These are phyloP conservation scores for Fusarium palustre DNA, from an alignment of 2,329 filamentous ascomycete species.

Conservation along the genomic window DNA sequence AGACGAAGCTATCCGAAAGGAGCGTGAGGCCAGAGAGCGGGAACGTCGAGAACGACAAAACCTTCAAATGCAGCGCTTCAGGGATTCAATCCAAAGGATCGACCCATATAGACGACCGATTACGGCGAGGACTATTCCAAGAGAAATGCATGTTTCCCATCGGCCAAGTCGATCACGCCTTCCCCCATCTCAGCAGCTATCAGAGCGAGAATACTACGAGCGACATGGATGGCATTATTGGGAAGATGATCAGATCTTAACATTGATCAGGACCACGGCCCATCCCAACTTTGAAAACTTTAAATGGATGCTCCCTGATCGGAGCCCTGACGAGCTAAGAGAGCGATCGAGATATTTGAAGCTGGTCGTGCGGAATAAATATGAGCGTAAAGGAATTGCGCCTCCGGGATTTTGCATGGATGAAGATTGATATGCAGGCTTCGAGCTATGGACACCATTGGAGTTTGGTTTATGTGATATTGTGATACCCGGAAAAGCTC, in stretches of 20 bases:
- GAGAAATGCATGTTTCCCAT: conserved; percentile 5
- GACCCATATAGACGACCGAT: not conserved
- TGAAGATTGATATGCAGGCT: conserved; percentile 3
- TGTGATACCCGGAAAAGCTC: conserved; percentile 36
- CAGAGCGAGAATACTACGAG: conserved; percentile 33
- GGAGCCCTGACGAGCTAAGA: conserved; percentile 35
- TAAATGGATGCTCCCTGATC: conserved; percentile 23
- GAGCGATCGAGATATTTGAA: conserved; percentile 40
- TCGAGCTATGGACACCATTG: not conserved
- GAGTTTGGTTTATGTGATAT: conserved; percentile 29
- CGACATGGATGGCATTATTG: conserved; percentile 43
- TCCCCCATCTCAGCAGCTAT: not conserved
- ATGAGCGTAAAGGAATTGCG: conserved; percentile 15
- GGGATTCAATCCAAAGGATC: conserved; percentile 32
- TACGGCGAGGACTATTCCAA: not conserved
- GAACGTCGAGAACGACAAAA: conserved; percentile 6
- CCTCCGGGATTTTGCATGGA: conserved; percentile 48
- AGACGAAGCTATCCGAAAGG: conserved; percentile 16
- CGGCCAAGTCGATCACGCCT: conserved; percentile 3
- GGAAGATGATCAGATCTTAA: conserved; percentile 47
- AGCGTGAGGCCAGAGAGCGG: conserved; percentile 10
- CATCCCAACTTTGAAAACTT: conserved; percentile 30
- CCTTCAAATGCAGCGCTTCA: conserved; percentile 38
- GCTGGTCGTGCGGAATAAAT: conserved; percentile 36
- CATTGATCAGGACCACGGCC: conserved; percentile 36